phyloP scores from a whole-genome alignment of 129 eudicot genomes.

The Pseudognaphalium luteoalbum region DNA sequence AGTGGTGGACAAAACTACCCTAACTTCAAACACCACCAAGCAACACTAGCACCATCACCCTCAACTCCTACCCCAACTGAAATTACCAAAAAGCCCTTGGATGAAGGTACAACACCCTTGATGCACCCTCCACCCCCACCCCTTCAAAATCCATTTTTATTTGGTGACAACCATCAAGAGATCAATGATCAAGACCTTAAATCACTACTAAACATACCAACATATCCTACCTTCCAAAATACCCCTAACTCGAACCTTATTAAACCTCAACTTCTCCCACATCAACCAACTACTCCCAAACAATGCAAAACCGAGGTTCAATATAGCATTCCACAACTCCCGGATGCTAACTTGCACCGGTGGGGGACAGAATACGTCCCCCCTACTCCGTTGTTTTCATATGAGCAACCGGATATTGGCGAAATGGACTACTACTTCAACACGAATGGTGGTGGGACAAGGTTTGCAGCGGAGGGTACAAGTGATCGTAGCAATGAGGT shows the following conservation, averaged over 20 bases:
- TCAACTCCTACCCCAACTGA: constrained; percentile 32
- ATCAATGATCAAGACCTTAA: constrained; percentile 42
- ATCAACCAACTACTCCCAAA: constrained; percentile 35
- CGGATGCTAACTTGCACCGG: constrained; percentile 33
- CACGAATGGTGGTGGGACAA: constrained; percentile 19
- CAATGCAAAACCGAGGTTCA: constrained; percentile 52
- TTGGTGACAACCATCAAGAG: constrained; percentile 26
- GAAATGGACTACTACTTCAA: constrained; percentile 25
- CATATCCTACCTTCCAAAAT: constrained; percentile 26
- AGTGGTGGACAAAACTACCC: constrained; percentile 44
- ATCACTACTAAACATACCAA: constrained; percentile 32
- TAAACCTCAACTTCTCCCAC: constrained; percentile 38
- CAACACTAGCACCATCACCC: constrained; percentile 29
- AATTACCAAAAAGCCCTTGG: constrained; percentile 31
- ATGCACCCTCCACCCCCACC: constrained; percentile 14
- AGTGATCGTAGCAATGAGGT: constrained; percentile 21
- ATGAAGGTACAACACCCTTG: constrained; percentile 28
- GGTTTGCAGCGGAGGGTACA: constrained; percentile 9
- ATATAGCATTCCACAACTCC: constrained; percentile 29
- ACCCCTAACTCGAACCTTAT: constrained; percentile 30
- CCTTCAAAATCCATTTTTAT: constrained; percentile 32
- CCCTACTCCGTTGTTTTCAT: constrained; percentile 26
- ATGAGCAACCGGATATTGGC: constrained; percentile 30
- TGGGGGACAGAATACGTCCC: constrained; percentile 33
- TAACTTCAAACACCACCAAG: constrained; percentile 30